Evolutionary conservation across 768 basidiomycete genomes (phyloP), one percentile per base, ranked within the genome.

Genomic region (Termitomyces sp.): DNA sequence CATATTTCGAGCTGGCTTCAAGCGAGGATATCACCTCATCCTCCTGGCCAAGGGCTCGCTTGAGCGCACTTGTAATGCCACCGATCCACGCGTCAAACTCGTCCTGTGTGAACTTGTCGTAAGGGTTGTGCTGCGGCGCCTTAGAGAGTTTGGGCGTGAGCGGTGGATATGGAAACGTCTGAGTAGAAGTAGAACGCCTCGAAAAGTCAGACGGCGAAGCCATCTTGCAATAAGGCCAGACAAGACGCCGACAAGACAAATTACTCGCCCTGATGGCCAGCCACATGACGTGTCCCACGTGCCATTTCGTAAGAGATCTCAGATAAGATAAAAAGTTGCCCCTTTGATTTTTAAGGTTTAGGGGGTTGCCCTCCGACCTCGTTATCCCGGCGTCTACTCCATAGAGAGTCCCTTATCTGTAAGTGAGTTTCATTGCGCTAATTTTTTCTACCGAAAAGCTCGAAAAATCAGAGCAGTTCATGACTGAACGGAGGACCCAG

Each of bases 61-160:
- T 78, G 29, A 90, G 71, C 50, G 81, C 73, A 58, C 75, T 68
- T 0, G 84, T 87, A 43, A 90, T 79, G 63, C 77, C 84, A 62
- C 75, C 79, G 62, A 90, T 85, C 83, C 84, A 90, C 65, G 77
- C 74, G 75, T 89, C 86, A 63, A 89, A 90, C 60, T 89, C 82
- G 1, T 75, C 71, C 65, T 83, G 78, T 1, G 85, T 77, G 67
- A 90, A 87, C 67, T 85, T 85, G 68, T 89, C 86, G 67, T 84
- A 90, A 1, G 88, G 88, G 63, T 90, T 90, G 52, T 81, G 69
- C 53, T 87, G 78, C 19, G 87, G 86, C 6, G 83, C 71, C 19
- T 77, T 76, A 1, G 64, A 51, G 1, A 62, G 17, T 45, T 62
- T 69, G 12, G 62, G 53, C 1, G 56, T 59, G 4, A 60, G 37